Evolutionary conservation across 331 rosid genomes (phyloP), one percentile per base, ranked within the genome.

Genomic region (Acacia concinna): DNA sequence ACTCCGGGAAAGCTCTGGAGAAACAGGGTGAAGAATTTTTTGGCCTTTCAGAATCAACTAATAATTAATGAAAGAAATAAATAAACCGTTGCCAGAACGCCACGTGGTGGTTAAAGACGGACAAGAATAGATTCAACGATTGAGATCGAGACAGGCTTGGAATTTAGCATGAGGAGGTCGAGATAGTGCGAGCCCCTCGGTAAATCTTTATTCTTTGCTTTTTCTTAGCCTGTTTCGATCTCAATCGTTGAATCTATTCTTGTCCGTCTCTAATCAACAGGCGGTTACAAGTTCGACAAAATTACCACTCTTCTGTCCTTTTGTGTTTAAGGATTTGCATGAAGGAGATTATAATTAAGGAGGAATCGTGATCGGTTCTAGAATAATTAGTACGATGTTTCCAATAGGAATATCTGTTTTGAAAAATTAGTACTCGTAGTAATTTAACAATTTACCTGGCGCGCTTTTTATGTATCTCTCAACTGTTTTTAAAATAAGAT

Each of bases 201-300:
- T 52, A 41, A 56, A 68, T 14, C 73, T 25, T 28, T 41, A 37
- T 41, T 41, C 72, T 25, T 40, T 68, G 23, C 3, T 25, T 41
- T 27, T 70, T 70, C 15, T 43, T 70, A 6, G 57, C 27, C 1
- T 66, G 76, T 74, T 80, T 2, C 12, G 15, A 74, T 74, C 51
- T 6, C 28, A 4, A 25, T 57, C 60, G 43, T 62, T 2, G 21
- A 51, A 43, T 30, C 49, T 17, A 66, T n/a, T 74, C 76, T 31
- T 13, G 71, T 74, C 10, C 21, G 3, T 49, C 4, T 2, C 0
- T 1, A 18, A 4, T 11, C 13, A 4, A 40, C 76, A 23, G 76
- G 71, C 69, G 82, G 44, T n/a, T n/a, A n/a, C n/a, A n/a, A n/a
- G n/a, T 70, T 70, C 27, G 8, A 70, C 25, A 44, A 70, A 70